phyloP scores from a whole-genome alignment of 257 asterid genomes.

The Lantana camara region DNA sequence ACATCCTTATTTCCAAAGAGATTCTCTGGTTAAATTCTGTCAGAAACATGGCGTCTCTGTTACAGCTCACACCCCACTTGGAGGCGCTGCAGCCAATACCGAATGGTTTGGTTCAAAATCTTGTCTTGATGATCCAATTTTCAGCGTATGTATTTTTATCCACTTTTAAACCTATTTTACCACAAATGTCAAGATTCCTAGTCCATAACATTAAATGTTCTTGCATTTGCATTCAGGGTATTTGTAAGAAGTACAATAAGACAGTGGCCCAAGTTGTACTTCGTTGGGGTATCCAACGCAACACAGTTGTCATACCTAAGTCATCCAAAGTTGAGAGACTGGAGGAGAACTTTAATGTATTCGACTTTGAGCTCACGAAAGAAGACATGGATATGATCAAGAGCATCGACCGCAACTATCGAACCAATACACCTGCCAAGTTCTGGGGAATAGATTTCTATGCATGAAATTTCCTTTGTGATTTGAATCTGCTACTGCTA shows the following conservation, averaged over 20 bases:
- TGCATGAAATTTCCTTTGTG: too few relatives aligned
- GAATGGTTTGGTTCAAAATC: constrained; percentile 71
- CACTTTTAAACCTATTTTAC: too few relatives aligned
- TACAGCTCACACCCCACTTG: constrained; percentile 81
- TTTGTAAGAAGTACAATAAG: constrained; percentile 53
- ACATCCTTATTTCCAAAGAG: constrained; percentile 78
- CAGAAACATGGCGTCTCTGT: constrained; percentile 63
- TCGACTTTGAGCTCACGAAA: constrained; percentile 46
- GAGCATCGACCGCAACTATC: too few relatives aligned
- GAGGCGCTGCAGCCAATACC: constrained; percentile 65
- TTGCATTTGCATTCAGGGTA: constrained; percentile 41
- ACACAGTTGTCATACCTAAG: constrained; percentile 57
- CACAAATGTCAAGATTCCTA: too few relatives aligned
- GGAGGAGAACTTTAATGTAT: constrained; percentile 48
- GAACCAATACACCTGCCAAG: too few relatives aligned
- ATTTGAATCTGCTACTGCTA: too few relatives aligned
- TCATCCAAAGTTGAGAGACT: constrained; percentile 59
- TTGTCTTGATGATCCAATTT: constrained; percentile 59
- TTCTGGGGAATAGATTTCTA: too few relatives aligned
- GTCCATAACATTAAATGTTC: too few relatives aligned
- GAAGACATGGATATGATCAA: constrained; percentile 45
- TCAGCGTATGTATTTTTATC: too few relatives aligned
- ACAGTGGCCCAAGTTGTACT: constrained; percentile 64
- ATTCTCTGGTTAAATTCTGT: constrained; percentile 71
- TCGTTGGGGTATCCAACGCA: constrained; percentile 63